A percentile compares a stretch with the other conserved stretches of the same genome.
Conservation (phyloP, 192 early-diverging fungal genomes). For the Entomortierella parvispora region DNA sequence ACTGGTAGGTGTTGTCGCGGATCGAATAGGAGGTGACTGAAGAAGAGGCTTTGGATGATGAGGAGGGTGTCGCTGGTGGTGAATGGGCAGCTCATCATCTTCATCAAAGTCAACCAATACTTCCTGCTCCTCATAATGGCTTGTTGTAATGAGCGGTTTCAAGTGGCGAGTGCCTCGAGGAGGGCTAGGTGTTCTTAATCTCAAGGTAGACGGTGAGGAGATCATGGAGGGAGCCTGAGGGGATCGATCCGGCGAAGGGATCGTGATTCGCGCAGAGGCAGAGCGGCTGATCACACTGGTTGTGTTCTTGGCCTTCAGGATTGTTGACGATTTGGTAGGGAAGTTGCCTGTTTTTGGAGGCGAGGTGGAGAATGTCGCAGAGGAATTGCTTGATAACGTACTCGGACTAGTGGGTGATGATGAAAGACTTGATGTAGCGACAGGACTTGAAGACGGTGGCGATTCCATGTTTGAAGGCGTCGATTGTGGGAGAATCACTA, state of each 20-base stretch:
- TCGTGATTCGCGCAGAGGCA: too few species aligned
- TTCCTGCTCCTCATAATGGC: slow-evolving; percentile 32
- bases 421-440: neutral
- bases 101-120: slow-evolving; percentile 26
- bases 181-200: neutral
- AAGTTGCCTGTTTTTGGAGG: neutral
- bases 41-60: too few species aligned
- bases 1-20: too few species aligned
- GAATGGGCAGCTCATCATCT: neutral
- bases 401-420: neutral
- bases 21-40: too few species aligned
- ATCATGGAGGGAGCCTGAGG: neutral
- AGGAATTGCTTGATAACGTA: neutral
- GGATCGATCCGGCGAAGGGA: neutral
- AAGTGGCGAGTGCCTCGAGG: neutral
- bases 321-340: neutral
- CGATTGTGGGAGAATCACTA: slow-evolving; percentile 25
- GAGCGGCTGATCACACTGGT: neutral
- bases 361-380: neutral
- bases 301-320: neutral
- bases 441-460: slow-evolving; percentile 10
- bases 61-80: too few species aligned
- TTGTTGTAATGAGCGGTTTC: neutral
- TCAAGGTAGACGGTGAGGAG: neutral
- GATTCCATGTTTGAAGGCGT: slow-evolving; percentile 19